Evolutionary conservation across 2,329 filamentous ascomycete species (phyloP).

Genomic region (Botrytis hyacinthi): DNA sequence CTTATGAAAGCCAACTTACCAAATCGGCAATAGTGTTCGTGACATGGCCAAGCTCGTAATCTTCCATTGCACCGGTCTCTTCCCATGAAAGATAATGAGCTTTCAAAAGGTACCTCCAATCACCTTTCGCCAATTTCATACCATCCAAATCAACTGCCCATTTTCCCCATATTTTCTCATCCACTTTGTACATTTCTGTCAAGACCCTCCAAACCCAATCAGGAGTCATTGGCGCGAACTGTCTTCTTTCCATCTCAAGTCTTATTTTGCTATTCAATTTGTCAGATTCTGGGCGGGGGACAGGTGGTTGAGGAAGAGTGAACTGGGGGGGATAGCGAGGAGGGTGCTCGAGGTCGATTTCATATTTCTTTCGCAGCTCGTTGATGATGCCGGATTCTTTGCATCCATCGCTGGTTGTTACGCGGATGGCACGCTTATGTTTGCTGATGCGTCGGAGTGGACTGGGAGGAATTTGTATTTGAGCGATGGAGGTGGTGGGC

Average conservation of each 20-base stretch:
- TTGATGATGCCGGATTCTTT: background rate
- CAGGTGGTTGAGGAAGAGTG: background rate
- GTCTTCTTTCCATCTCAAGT: background rate
- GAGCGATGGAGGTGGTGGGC: background rate
- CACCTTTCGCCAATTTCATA: background rate
- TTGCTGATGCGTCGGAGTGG: background rate
- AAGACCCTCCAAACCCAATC: conserved; percentile 1
- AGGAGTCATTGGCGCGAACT: background rate
- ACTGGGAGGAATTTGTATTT: background rate
- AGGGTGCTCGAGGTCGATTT: background rate
- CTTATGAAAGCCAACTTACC: background rate
- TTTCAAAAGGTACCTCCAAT: background rate
- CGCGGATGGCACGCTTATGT: background rate
- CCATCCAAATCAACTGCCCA: conserved; percentile 7
- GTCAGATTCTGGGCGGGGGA: background rate
- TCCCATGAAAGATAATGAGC: background rate
- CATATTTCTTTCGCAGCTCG: background rate
- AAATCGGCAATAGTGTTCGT: background rate
- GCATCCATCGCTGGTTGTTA: background rate
- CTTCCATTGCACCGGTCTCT: too few relatives aligned
- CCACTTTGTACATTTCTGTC: background rate
- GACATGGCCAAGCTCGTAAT: background rate
- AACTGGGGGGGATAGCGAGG: background rate
- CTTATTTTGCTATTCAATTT: background rate
- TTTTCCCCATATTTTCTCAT: background rate